These are phyloP conservation scores for Phytopythium vexans DNA, from an alignment of 352 stramenopile species.

Conservation along the genomic window DNA sequence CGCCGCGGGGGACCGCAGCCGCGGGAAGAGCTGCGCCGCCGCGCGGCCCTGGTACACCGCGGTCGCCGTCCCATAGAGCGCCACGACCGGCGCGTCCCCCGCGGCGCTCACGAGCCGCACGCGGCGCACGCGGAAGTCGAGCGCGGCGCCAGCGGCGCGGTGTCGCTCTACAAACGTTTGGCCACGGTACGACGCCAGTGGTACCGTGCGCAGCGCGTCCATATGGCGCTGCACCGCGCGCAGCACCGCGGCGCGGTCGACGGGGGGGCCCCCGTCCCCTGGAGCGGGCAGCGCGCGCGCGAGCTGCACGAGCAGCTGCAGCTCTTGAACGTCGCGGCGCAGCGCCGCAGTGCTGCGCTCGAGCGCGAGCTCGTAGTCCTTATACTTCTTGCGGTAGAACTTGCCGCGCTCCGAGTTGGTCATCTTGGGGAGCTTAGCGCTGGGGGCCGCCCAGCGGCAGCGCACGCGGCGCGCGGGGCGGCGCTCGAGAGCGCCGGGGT, in stretches of 20 bases:
- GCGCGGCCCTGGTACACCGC: too few species aligned
- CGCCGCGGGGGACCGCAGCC: background rate
- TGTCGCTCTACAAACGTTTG: too few species aligned
- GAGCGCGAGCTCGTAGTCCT: conserved; percentile 43
- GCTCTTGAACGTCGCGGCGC: conserved; percentile 30
- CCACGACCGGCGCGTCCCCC: too few species aligned
- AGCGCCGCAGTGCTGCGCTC: conserved; percentile 29
- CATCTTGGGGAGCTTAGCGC: conserved; percentile 51
- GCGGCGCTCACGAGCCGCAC: too few species aligned
- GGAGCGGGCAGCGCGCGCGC: conserved; percentile 19
- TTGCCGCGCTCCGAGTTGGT: conserved; percentile 68
- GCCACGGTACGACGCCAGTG: too few species aligned
- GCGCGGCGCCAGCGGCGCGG: too few species aligned
- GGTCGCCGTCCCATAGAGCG: too few species aligned
- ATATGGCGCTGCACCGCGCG: background rate
- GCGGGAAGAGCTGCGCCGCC: too few species aligned
- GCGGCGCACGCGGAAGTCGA: too few species aligned
- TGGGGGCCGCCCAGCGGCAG: conserved; percentile 7
- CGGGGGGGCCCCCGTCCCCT: background rate
- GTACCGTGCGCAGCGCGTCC: too few species aligned
- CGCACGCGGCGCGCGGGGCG: background rate
- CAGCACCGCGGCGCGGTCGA: background rate
- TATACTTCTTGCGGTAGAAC: conserved; percentile 64
- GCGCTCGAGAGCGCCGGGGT: background rate
- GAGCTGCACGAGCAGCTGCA: conserved; percentile 33